Conservation (phyloP, 805 yeast species). For the Yamadazyma philogaea region DNA sequence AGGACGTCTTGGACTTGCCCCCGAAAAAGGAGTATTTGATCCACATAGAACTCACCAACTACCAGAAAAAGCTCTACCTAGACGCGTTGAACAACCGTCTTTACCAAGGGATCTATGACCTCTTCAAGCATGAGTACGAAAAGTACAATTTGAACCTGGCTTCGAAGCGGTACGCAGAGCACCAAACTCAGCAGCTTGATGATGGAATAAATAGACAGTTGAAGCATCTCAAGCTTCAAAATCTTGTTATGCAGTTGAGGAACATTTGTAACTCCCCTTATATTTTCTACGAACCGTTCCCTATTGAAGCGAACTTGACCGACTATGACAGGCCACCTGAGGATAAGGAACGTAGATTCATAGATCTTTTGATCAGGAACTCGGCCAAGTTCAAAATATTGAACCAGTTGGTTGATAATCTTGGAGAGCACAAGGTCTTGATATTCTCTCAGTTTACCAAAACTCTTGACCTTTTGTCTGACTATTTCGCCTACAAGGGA, state of each 20-base stretch:
- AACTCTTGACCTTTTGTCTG: conserved; percentile 77
- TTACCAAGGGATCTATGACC: conserved; percentile 42
- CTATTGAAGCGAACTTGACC: conserved; percentile 35
- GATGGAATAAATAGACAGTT: conserved; percentile 5
- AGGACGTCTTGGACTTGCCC: conserved; percentile 71
- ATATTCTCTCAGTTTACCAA: conserved; percentile 85
- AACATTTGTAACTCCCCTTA: conserved; percentile 85
- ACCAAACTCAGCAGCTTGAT: conserved; percentile 5
- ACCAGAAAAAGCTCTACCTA: conserved; percentile 64
- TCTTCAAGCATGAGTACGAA: conserved; percentile 51
- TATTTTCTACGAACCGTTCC: conserved; percentile 73
- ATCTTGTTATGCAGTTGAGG: conserved; percentile 79
- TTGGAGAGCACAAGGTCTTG: conserved; percentile 65
- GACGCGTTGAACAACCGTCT: conserved; percentile 47
- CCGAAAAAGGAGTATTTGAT: conserved; percentile 87
- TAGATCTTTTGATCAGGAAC: conserved; percentile 36
- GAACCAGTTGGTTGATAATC: conserved; percentile 54
- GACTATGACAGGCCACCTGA: conserved; percentile 10
- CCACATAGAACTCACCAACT: conserved; percentile 61
- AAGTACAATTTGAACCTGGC: conserved; percentile 29
- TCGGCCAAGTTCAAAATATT: conserved; percentile 75
- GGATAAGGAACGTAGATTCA: conserved; percentile 25
- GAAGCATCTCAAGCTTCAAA: conserved; percentile 40
- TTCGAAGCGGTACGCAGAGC: conserved; percentile 2
- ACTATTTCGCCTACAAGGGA: conserved; percentile 57